Percentiles rank a stretch among this genome's conserved stretches.
phyloP scores from a whole-genome alignment of 345 rosid genomes.

The Clarkia xantiana region DNA sequence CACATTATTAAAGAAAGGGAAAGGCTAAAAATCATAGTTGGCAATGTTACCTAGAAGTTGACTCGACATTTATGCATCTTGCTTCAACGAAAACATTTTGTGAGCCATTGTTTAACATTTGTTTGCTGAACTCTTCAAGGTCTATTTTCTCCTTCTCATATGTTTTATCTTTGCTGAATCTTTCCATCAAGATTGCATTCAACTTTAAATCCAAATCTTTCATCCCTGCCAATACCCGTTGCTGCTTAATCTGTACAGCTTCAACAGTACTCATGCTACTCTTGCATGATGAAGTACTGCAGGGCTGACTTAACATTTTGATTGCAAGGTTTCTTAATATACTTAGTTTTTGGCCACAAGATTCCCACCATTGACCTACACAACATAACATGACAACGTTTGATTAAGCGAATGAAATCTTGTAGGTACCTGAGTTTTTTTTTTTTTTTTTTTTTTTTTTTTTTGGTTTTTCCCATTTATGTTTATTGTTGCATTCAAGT shows the following conservation, averaged over 20 bases:
- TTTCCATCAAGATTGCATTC: background rate
- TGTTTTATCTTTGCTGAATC: background rate
- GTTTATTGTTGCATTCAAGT: no score
- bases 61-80: no score
- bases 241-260: background rate
- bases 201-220: background rate
- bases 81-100: no score
- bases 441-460: no score
- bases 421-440: no score
- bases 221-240: background rate
- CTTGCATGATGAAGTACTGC: conserved; percentile 4
- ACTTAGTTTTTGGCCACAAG: conserved; percentile 1
- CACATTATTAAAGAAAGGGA: no score
- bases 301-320: conserved; percentile 11
- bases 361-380: conserved; percentile 14
- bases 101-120: background rate
- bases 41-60: background rate
- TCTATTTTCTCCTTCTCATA: background rate
- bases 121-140: background rate
- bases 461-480: no score
- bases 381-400: no score
- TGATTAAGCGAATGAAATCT: no score
- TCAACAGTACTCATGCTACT: background rate
- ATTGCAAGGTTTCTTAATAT: conserved; percentile 9
- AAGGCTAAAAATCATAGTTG: no score